These are phyloP conservation scores for Raffaelea ambrosiae DNA, from an alignment of 2,329 filamentous ascomycete genomes.

Conservation along the genomic window DNA sequence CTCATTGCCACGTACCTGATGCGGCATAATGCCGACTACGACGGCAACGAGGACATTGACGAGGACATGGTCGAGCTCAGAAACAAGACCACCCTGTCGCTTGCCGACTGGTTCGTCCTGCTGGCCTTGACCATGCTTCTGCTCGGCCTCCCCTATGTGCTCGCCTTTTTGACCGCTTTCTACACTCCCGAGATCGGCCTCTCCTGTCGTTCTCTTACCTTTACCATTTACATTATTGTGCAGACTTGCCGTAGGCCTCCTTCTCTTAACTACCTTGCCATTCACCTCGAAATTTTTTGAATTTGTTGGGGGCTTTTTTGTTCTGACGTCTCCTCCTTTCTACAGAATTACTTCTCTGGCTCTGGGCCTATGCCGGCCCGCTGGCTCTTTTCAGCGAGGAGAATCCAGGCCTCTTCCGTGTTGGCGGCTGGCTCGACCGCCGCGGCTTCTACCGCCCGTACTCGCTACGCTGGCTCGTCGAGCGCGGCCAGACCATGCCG, in stretches of 20 bases:
- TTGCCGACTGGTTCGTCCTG: conserved; percentile 13
- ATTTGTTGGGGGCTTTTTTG: not conserved
- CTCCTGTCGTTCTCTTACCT: conserved; percentile 17
- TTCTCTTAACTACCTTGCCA: not conserved
- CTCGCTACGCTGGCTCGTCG: conserved; percentile 9
- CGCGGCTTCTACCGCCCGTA: conserved; percentile 15
- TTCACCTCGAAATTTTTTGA: not conserved
- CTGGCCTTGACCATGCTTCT: conserved; percentile 12
- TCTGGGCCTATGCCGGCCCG: conserved; percentile 16
- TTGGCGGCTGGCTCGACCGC: conserved; percentile 14
- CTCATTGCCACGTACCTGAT: conserved; percentile 10
- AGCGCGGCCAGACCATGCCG: not conserved
- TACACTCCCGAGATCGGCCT: conserved; percentile 16
- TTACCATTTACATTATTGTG: conserved; percentile 13
- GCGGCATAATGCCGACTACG: conserved; percentile 1
- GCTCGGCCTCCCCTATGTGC: conserved; percentile 12
- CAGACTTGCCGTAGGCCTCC: conserved; percentile 6
- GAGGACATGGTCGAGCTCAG: conserved; percentile 11
- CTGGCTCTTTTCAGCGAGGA: not conserved
- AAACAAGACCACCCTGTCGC: conserved; percentile 8
- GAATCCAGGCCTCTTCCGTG: conserved; percentile 7
- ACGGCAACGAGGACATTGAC: conserved; percentile 4
- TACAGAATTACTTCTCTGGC: conserved; percentile 15
- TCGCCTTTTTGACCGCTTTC: conserved; percentile 17
- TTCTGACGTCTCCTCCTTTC: not conserved